Base-by-base conservation (phyloP, 1,139 yeast species). In the Candida pseudocylindracea region DNA sequence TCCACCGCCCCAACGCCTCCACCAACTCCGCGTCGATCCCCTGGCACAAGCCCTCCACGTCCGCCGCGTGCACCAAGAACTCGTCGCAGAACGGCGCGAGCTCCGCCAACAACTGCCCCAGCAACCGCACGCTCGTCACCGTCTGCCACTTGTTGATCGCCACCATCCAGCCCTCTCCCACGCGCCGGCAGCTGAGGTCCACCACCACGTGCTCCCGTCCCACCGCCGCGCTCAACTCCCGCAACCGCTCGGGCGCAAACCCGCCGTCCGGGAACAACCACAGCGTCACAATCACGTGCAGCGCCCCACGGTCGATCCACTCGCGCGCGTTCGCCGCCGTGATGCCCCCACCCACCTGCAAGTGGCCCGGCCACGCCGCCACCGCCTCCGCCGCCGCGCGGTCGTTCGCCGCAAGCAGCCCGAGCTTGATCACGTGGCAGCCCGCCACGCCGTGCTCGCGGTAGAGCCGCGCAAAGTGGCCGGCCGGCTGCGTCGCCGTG, bases 101-200 rank as follows among this genome's bases (percentile, higher is more conserved):
- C 35, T 51, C 39, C 5, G 43, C 48, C 35, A 88, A 61, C 26
- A 79, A 65, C 26, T 63, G 65, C 30, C 50, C 48, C 33, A 59
- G 57, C 35, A 88, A 57, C 35, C 54, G 64, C 33, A 72, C 63
- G 32, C 60, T 61, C 1, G 98, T 88, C 30, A 85, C 54, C 0
- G 91, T 79, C 51, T 85, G 95, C 98, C 98, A 88, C 50, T 85
- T 78, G 51, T 91, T 83, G 71, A 83, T 88, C 5, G 96, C 95
- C 7, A 91, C 96, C 20, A 73, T 67, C 98, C 98, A 88, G 7
- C 44, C 38, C 6, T 38, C 40, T 10, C 43, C 43, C 2, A 60
- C 58, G 27, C 64, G 60, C 35, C 93, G 62, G 48, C 96, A 85
- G 47, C 95, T 81, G 42, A 85, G 60, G 50, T 88, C 96, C 33